Conservation (phyloP, 2,329 filamentous ascomycete genomes). For the Fusarium agapanthi region DNA sequence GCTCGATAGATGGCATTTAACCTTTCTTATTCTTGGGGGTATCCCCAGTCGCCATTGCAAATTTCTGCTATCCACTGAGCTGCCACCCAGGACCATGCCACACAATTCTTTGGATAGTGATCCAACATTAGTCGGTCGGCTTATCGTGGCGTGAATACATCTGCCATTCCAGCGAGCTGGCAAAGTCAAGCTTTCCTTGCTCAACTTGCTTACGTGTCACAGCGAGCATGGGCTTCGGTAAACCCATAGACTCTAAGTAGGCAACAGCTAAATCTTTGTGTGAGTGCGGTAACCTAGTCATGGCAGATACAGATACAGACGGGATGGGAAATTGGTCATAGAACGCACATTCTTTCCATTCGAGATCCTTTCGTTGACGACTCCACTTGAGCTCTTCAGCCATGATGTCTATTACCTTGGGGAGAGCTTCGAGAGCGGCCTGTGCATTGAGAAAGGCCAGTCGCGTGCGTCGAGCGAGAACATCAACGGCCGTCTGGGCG, state of each 20-base stretch:
- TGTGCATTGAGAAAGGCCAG: slow-evolving; percentile 92
- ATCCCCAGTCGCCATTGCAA: background rate
- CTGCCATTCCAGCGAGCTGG: slow-evolving; percentile 65
- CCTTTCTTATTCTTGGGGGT: background rate
- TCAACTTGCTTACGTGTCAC: slow-evolving; percentile 69
- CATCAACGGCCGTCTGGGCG: slow-evolving; percentile 88
- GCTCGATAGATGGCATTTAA: background rate
- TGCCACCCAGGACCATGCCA: background rate
- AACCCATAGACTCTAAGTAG: slow-evolving; percentile 72
- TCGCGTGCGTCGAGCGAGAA: slow-evolving; percentile 84
- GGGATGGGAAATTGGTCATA: background rate
- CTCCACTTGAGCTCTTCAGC: slow-evolving; percentile 84
- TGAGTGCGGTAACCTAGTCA: background rate
- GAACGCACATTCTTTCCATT: slow-evolving; percentile 79
- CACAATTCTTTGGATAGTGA: background rate
- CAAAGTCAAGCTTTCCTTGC: slow-evolving; percentile 66
- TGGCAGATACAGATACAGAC: slow-evolving; percentile 2
- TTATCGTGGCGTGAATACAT: slow-evolving; percentile 70
- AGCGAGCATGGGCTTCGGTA: slow-evolving; percentile 67
- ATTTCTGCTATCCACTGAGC: background rate
- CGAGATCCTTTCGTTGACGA: slow-evolving; percentile 72
- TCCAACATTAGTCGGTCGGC: slow-evolving; percentile 48
- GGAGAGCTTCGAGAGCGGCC: slow-evolving; percentile 86
- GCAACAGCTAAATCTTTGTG: slow-evolving; percentile 56
- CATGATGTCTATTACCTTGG: slow-evolving; percentile 90